Evolutionary conservation across 1,284 basidiomycete genomes (phyloP).

Genomic region (Garcileccinum viscosum): DNA sequence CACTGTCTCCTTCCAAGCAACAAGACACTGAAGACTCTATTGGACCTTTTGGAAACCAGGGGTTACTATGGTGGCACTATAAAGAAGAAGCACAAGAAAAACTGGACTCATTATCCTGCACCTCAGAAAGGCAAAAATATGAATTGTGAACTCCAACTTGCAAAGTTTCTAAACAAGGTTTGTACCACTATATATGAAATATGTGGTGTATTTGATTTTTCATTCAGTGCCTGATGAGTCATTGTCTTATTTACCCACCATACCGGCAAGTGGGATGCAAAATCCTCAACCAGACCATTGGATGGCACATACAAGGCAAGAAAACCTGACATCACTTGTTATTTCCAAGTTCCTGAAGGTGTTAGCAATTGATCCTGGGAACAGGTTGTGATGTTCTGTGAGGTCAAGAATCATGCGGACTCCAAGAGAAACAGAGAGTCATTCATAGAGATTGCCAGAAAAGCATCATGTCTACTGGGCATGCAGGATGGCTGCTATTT

Average conservation of each 20-base stretch:
- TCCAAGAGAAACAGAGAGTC: neutral
- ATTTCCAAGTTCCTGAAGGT: neutral
- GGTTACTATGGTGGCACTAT: neutral
- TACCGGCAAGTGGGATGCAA: neutral
- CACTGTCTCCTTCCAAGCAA: neutral
- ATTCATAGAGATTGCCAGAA: neutral
- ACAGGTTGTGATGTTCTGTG: neutral
- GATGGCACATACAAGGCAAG: neutral
- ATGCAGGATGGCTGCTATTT: neutral
- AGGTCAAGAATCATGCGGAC: neutral
- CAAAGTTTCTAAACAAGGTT: neutral
- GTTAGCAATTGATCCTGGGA: neutral
- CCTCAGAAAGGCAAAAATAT: too few species aligned
- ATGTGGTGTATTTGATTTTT: neutral
- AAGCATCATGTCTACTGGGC: neutral
- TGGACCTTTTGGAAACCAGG: neutral
- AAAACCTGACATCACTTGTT: constrained; percentile 4
- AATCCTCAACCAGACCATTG: constrained; percentile 1
- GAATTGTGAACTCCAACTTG: neutral
- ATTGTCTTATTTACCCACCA: neutral
- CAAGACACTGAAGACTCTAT: neutral
- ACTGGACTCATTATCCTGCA: neutral
- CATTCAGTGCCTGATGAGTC: neutral
- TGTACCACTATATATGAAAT: neutral
- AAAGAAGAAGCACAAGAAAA: neutral